Evolutionary conservation across 495 filamentous ascomycete genomes (phyloP).

Genomic region (Neurospora sp.): DNA sequence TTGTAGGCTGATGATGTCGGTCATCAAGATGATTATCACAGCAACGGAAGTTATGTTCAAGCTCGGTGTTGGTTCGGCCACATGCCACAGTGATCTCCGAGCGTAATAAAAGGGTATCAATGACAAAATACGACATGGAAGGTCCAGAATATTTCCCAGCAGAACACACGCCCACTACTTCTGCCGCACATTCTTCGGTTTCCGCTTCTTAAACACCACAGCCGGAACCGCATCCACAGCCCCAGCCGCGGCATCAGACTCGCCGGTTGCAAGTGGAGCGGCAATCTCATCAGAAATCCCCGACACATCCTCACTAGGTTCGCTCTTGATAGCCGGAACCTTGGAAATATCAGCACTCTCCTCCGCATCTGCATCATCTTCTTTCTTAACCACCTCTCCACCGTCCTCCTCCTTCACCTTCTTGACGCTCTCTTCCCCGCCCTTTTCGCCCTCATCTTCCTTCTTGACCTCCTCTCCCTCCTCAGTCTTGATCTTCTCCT

Average conservation of each 20-base stretch:
- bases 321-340: conserved; percentile 6
- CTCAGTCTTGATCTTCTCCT: conserved; percentile 24
- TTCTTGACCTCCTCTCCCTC: conserved; percentile 10
- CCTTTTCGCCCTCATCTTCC: neutral
- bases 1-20: neutral
- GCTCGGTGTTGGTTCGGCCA: neutral
- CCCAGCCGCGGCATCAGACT: neutral
- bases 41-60: neutral
- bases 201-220: conserved; percentile 86
- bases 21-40: neutral
- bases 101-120: conserved; percentile 10
- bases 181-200: conserved; percentile 62
- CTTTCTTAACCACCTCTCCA: conserved; percentile 7
- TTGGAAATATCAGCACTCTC: neutral
- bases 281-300: neutral
- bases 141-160: no score
- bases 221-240: conserved; percentile 5
- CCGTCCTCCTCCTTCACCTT: conserved; percentile 18
- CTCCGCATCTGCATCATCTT: conserved; percentile 5
- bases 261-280: neutral
- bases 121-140: neutral
- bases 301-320: conserved; percentile 11
- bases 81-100: neutral
- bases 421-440: conserved; percentile 14
- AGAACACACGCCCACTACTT: conserved; percentile 17